Evolutionary conservation across 176 grass and related monocot genomes (phyloP).

Genomic region (Bothriochloa decipiens): DNA sequence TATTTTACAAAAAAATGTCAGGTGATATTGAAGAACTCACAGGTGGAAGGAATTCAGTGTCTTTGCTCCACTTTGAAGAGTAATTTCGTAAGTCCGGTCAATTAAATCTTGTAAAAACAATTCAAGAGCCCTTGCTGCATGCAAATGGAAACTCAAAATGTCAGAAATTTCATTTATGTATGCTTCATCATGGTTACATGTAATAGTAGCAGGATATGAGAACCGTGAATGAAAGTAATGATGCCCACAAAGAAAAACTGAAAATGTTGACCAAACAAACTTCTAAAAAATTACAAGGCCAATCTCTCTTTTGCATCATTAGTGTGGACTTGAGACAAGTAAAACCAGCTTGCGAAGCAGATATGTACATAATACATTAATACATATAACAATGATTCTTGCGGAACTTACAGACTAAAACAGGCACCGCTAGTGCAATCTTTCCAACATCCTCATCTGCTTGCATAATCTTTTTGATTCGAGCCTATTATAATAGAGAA

Average conservation of each 20-base stretch:
- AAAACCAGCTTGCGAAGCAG: background rate
- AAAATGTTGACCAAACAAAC: constrained; percentile 9
- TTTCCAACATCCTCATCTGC: constrained; percentile 99
- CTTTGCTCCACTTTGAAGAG: constrained; percentile 96
- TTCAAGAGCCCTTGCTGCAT: constrained; percentile 94
- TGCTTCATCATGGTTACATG: constrained; percentile 30
- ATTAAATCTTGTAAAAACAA: constrained; percentile 99
- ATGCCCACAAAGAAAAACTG: background rate
- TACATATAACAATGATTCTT: constrained; percentile 24
- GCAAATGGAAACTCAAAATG: constrained; percentile 32
- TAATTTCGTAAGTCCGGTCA: constrained; percentile 90
- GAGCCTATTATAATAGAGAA: constrained; percentile 59
- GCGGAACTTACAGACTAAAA: constrained; percentile 92
- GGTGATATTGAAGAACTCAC: constrained; percentile 59
- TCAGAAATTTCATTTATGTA: constrained; percentile 21
- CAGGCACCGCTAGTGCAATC: constrained; percentile 93
- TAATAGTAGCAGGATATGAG: background rate
- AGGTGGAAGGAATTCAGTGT: constrained; percentile 96
- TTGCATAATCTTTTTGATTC: constrained; percentile 99
- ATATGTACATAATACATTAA: background rate
- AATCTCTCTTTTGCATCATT: background rate
- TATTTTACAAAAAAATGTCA: background rate
- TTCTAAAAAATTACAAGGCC: background rate
- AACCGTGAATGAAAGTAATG: background rate
- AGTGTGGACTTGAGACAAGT: background rate